Base-by-base conservation (phyloP, 768 basidiomycete genomes). In the Leccinum longicurvipes region DNA sequence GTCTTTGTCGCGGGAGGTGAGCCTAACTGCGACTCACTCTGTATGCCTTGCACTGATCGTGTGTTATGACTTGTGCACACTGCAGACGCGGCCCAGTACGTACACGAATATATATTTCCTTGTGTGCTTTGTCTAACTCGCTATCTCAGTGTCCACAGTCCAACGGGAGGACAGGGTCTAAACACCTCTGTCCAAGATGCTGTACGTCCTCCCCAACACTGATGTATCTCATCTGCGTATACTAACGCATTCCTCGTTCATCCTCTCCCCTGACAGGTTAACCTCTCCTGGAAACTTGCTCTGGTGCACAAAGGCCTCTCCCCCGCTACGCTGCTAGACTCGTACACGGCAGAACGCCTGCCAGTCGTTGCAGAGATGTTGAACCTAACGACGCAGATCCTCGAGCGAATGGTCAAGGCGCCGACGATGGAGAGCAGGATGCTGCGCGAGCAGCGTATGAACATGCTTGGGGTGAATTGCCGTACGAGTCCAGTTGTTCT, bases 1-100 rank as follows among this genome's bases (percentile, higher is more conserved):
- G 77, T 76, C 11, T 82, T 81, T 56, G 48, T 82, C 15, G 75
- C 67, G 25, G 82, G 81, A 61, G 82, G 81, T 63, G 29, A 49
- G 46, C 8, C 14, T 9, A 19, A 27, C 36, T 19, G n/a, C 17
- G 36, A 39, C n/a, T 39, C n/a, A 39, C n/a, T 11, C n/a, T 39
- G 36, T 39, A n/a, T 39, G 36, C 47, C 23, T 6, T 36, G 12
- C 10, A 24, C 21, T 2, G 27, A 29, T 39, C 36, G 19, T 32
- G 36, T 3, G 14, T 10, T 12, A 6, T 23, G 24, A 36, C 23
- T 48, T 2, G 53, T 51, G n/a, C 32, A 15, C 4, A 17, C 9
- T n/a, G 2, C 52, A 82, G 81, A 83, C 59, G 75, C 78, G 23
- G 79, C 77, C 0, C 82, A 82, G 66, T 64, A 50, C 6, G 60